Base-by-base conservation (phyloP, 1,139 yeast genomes). In the Yamadazyma spencermartinsiae region DNA sequence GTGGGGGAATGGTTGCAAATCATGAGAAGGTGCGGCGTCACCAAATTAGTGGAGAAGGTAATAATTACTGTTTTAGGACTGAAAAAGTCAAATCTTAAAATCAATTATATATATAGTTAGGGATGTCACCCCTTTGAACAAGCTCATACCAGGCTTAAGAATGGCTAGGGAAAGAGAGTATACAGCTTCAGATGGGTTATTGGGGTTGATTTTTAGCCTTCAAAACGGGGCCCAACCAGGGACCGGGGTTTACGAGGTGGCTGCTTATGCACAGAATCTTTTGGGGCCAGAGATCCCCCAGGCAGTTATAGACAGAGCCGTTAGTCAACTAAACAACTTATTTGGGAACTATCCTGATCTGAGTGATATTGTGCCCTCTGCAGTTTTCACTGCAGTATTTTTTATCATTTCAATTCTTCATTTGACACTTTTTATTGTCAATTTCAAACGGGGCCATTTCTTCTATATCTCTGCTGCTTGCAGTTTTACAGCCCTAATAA, bases 271-370 rank as follows among this genome's bases (percentile, higher is more conserved):
- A 13, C 12, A 25, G 5, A 45, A 50, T 35, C 33, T 49, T 15
- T n/a, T 48, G 13, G 54, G 54, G 2, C 28, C 32, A 3, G 21
- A 38, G 3, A 55, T 77, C 15, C 81, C 83, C 1, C 41, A 40
- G 1, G 56, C 49, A 0, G 48, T 79, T 19, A 45, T 67, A 9
- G 46, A 58, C 0, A 69, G 68, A 38, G 66, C 71, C 2, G 48
- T 63, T 3, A 60, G 61, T 11, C 43, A 61, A 4, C 79, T 81
- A 49, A 75, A 74, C 37, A 73, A 76, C 8, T 58, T 79, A 32
- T 82, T 83, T 61, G 94, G 94, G 8, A 80, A 75, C 26, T 85
- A 82, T 56, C 89, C 92, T 3, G 53, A 52, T n/a, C 35, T 40
- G 11, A 52, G 50, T 13, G 94, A 85, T 55, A 51, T 72, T 15